Conservation (phyloP, 768 basidiomycete species). For the Postia placenta region DNA sequence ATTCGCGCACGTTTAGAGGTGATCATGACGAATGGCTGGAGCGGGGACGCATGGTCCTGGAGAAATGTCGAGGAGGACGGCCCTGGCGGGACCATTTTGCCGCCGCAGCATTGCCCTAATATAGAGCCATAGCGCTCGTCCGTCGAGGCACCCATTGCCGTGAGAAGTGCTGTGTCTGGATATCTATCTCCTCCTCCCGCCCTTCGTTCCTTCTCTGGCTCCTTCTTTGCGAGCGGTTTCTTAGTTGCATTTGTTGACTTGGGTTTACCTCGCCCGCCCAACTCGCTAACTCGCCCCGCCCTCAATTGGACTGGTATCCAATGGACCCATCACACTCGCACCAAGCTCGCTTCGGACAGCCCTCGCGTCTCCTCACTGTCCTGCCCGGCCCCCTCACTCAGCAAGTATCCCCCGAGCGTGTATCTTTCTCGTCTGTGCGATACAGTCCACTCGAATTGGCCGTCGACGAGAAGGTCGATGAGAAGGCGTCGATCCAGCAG, state of each 20-base stretch:
- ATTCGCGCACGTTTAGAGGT: no score
- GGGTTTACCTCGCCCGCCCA: slow-evolving; percentile 8
- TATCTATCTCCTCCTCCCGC: background rate
- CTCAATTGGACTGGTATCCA: slow-evolving; percentile 20
- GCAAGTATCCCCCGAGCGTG: slow-evolving; percentile 5
- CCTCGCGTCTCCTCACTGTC: slow-evolving; percentile 11
- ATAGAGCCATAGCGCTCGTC: background rate
- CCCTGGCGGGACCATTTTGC: background rate
- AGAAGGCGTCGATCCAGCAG: background rate
- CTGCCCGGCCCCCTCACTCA: slow-evolving; percentile 6
- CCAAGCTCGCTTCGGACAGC: slow-evolving; percentile 16
- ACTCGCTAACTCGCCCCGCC: background rate
- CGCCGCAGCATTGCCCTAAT: slow-evolving; percentile 3
- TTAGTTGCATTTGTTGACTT: background rate
- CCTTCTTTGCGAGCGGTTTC: slow-evolving; percentile 6
- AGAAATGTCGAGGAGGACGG: background rate
- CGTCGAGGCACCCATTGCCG: slow-evolving; percentile 1
- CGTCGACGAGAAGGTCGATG: slow-evolving; percentile 17
- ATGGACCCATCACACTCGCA: slow-evolving; percentile 16
- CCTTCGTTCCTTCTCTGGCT: background rate
- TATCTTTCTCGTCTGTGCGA: background rate
- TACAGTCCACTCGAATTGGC: background rate
- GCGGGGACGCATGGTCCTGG: background rate
- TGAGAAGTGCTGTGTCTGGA: slow-evolving; percentile 1
- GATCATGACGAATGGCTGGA: no score